Evolutionary conservation across 306 rosid genomes (phyloP).

Genomic region (Rosa chinensis): DNA sequence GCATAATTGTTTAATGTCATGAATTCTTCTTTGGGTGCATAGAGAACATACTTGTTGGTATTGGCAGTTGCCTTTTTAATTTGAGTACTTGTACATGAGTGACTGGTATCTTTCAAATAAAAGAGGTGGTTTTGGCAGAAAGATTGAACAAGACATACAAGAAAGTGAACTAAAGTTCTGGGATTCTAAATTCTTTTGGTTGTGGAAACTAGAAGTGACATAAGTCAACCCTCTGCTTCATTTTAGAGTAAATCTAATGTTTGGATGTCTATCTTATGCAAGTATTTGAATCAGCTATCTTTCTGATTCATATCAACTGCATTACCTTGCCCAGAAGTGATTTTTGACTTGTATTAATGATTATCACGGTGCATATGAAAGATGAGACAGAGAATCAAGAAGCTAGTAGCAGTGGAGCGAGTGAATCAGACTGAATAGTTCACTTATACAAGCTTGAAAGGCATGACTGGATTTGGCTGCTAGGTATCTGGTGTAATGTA

Average conservation of each 20-base stretch:
- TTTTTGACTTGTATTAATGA: neutral
- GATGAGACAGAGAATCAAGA: neutral
- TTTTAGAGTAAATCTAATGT: neutral
- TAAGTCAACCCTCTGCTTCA: neutral
- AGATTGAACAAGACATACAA: neutral
- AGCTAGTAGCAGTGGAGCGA: neutral
- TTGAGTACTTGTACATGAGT: neutral
- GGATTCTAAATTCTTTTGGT: neutral
- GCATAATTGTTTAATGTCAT: neutral
- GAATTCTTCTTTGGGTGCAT: neutral
- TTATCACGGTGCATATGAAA: neutral
- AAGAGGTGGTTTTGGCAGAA: neutral
- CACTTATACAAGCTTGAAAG: neutral
- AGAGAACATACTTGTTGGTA: neutral
- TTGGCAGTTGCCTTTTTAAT: neutral
- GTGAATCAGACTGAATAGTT: neutral
- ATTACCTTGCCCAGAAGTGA: neutral
- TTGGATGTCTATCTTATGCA: neutral
- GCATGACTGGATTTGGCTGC: neutral
- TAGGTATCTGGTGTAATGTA: neutral
- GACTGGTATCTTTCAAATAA: neutral
- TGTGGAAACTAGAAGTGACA: neutral
- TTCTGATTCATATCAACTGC: neutral
- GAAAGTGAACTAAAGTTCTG: neutral
- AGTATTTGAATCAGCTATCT: neutral